phyloP scores from a whole-genome alignment of 2,329 filamentous ascomycete species.

The Phaeosphaeriaceae sp. region DNA sequence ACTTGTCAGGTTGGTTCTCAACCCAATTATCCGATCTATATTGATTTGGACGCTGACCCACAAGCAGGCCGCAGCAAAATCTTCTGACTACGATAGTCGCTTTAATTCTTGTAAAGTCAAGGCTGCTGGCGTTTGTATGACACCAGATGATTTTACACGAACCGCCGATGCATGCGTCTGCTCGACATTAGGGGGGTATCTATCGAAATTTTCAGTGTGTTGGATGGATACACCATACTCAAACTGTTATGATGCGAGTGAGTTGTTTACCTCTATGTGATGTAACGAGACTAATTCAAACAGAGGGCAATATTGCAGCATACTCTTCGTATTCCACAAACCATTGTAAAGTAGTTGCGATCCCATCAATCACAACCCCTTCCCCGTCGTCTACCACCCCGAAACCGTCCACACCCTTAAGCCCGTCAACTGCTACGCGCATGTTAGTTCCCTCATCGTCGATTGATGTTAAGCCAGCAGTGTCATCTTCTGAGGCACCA shows the following conservation, averaged over 20 bases:
- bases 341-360: conserved; percentile 5
- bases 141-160: conserved; percentile 5
- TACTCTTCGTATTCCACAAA: conserved; percentile 8
- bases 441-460: not conserved
- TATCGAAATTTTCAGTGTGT: conserved; percentile 5
- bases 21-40: not conserved
- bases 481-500: conserved; percentile 1
- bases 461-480: not conserved
- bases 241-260: conserved; percentile 14
- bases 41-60: not conserved
- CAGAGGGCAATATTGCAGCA: conserved; percentile 9
- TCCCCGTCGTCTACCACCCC: not conserved
- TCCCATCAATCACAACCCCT: not conserved
- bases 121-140: conserved; percentile 9
- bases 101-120: conserved; percentile 4
- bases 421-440: not conserved
- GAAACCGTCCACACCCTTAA: not conserved
- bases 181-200: conserved; percentile 8
- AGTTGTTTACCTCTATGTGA: not conserved
- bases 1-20: not conserved
- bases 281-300: not conserved
- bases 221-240: conserved; percentile 13
- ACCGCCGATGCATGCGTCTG: conserved; percentile 18
- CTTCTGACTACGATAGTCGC: not conserved
- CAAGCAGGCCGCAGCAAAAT: not conserved